These are phyloP conservation scores for Aspergillus baeticus DNA, from an alignment of 495 filamentous ascomycete genomes.

Conservation along the genomic window DNA sequence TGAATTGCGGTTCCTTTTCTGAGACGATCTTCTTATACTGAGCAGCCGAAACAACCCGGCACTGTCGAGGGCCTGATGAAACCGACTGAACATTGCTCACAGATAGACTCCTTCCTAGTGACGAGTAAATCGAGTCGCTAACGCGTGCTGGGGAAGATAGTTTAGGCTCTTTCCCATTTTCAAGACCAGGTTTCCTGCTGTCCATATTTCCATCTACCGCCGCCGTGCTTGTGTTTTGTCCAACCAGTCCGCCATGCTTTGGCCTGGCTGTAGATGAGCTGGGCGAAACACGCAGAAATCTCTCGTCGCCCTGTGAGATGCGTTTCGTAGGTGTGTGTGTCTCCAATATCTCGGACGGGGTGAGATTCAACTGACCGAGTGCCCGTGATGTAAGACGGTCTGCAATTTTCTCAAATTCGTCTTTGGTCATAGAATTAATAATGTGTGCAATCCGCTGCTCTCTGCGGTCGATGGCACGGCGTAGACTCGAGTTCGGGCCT, in stretches of 20 bases:
- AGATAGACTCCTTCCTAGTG: conserved; percentile 16
- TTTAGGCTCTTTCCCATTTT: background rate
- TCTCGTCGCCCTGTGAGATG: background rate
- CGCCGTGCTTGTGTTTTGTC: background rate
- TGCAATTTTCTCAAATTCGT: conserved; percentile 1
- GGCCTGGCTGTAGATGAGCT: background rate
- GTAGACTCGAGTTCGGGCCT: conserved; percentile 1
- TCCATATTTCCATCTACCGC: background rate
- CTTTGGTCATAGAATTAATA: conserved; percentile 8
- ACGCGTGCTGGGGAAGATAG: background rate
- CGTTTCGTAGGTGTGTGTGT: background rate
- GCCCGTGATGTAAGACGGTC: background rate
- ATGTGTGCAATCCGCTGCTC: conserved; percentile 19
- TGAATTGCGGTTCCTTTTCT: conserved; percentile 12
- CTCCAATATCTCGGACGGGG: conserved; percentile 1
- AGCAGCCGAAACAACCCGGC: conserved; percentile 12
- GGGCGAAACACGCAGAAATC: background rate
- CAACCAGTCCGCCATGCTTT: background rate
- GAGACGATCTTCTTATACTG: conserved; percentile 14
- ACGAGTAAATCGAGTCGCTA: conserved; percentile 17
- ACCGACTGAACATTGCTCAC: conserved; percentile 8
- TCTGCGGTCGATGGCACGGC: conserved; percentile 13
- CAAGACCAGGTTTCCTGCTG: background rate
- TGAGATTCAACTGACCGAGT: background rate
- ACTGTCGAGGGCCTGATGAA: conserved; percentile 9